Evolutionary conservation across 306 rosid genomes (phyloP), one percentile per base, ranked within the genome.

Genomic region (Cicer chorassanicum): DNA sequence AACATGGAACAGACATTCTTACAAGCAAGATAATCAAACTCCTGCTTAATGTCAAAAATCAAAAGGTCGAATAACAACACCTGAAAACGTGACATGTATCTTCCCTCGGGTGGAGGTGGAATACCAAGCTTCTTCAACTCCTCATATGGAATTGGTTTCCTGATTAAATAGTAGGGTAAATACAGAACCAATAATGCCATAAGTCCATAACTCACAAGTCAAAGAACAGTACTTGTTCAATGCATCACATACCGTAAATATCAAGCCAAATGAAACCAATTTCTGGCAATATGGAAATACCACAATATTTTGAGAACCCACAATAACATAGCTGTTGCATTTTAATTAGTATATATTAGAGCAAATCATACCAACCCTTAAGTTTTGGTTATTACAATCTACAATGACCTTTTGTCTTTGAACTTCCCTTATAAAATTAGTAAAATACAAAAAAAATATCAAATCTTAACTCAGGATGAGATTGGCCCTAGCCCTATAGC

Each of bases 101-200:
- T 83, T 81, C 98, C 98, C 86, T 93, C 97, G 0, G 93, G 97
- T 36, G 97, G 97, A 74, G 92, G 94, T 68, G 93, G 92, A 48
- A 93, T 89, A 60, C 97, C 96, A 42, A 91, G 94, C 85, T 88
- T 88, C 86, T 87, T 78, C 85, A 93, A 77, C 24, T 89, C 92
- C 45, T 84, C 91, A 24, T 86, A 85, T 0, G 97, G 98, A 68
- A 93, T 91, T 44, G 91, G 88, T 67, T 90, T 89, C 78, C 98
- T 91, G 77, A 75, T 60, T 50, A 70, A 45, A 76, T 34, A 10
- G 57, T 36, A 46, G 62, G 59, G 71, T 44, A 75, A 56, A 70
- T 11, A 70, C 56, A 19, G 10, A 66, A 66, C 49, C 13, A 78
- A 10, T 16, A 84, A 36, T 34, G 24, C 50, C 45, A 43, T 6